These are phyloP conservation scores for Mycena latifolia DNA, from an alignment of 768 basidiomycete genomes.

Conservation along the genomic window DNA sequence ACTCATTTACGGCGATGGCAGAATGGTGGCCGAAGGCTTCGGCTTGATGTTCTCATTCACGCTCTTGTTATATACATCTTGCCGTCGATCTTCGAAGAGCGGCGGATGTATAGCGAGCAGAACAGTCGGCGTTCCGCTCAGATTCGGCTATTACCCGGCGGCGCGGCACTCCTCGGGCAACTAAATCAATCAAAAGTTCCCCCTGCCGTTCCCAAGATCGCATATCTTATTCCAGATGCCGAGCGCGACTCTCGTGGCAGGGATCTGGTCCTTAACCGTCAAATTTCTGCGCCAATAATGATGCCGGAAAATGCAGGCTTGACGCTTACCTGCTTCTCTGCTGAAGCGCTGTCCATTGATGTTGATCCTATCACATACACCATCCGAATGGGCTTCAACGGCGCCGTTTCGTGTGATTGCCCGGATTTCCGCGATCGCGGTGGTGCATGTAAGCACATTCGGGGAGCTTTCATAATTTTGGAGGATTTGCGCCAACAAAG, in stretches of 20 bases:
- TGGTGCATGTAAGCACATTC: too few species aligned
- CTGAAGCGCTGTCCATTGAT: conserved; percentile 6
- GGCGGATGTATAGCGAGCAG: too few species aligned
- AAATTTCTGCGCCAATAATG: too few species aligned
- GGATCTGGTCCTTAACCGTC: too few species aligned
- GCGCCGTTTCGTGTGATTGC: too few species aligned
- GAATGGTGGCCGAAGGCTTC: conserved; percentile 44
- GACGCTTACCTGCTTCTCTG: conserved; percentile 19
- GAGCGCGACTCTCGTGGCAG: too few species aligned
- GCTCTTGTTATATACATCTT: conserved; percentile 31
- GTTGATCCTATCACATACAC: neutral
- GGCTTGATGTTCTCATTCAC: conserved; percentile 38
- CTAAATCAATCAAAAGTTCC: neutral
- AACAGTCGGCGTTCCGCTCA: too few species aligned
- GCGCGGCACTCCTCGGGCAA: too few species aligned
- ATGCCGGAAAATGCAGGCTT: neutral
- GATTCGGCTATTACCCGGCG: too few species aligned
- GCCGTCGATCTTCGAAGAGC: conserved; percentile 32
- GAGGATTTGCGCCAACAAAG: conserved; percentile 3
- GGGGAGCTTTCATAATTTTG: too few species aligned
- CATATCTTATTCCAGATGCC: conserved; percentile 3
- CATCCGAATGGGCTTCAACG: conserved; percentile 13
- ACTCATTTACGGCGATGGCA: conserved; percentile 44
- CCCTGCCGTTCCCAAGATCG: neutral
- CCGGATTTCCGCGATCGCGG: too few species aligned